Evolutionary conservation across 1,139 yeast species (phyloP).

Genomic region (Sugiyamaella sp.): DNA sequence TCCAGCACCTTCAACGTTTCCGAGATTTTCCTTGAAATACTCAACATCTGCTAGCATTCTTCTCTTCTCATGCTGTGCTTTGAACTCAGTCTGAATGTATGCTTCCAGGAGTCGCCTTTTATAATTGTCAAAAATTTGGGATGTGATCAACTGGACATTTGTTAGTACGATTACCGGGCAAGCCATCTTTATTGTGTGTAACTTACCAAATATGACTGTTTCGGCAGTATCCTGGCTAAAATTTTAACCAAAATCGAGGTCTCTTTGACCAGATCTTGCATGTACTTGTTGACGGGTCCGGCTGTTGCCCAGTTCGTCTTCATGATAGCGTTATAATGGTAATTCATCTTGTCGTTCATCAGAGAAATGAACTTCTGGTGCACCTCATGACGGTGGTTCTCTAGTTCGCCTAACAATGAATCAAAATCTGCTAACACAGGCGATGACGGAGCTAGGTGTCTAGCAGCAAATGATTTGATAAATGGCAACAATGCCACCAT

Average conservation of each 20-base stretch:
- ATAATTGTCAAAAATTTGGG: slow-evolving; percentile 58
- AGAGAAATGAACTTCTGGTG: slow-evolving; percentile 66
- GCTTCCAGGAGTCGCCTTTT: slow-evolving; percentile 59
- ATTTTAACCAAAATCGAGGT: slow-evolving; percentile 65
- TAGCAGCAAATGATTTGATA: slow-evolving; percentile 38
- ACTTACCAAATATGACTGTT: slow-evolving; percentile 47
- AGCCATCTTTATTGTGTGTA: slow-evolving; percentile 1
- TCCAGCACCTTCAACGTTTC: slow-evolving; percentile 65
- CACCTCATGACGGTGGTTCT: slow-evolving; percentile 68
- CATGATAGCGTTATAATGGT: slow-evolving; percentile 52
- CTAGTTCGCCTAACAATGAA: slow-evolving; percentile 43
- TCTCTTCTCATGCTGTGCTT: slow-evolving; percentile 37
- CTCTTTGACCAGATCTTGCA: slow-evolving; percentile 69
- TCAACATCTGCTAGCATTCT: slow-evolving; percentile 63
- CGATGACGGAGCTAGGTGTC: slow-evolving; percentile 32
- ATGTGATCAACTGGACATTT: slow-evolving; percentile 32
- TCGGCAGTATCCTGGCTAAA: slow-evolving; percentile 60
- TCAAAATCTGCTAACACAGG: slow-evolving; percentile 43
- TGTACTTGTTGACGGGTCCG: slow-evolving; percentile 56
- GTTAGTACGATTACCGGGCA: slow-evolving; percentile 2
- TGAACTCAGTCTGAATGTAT: slow-evolving; percentile 56
- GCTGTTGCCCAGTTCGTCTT: slow-evolving; percentile 56
- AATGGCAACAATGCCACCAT: slow-evolving; percentile 45
- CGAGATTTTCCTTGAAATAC: slow-evolving; percentile 62
- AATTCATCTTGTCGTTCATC: slow-evolving; percentile 65